A percentile compares a stretch with the other conserved stretches of the same genome.
phyloP scores from a whole-genome alignment of 2,329 filamentous ascomycete genomes.

The Pestalotiopsis sp. region DNA sequence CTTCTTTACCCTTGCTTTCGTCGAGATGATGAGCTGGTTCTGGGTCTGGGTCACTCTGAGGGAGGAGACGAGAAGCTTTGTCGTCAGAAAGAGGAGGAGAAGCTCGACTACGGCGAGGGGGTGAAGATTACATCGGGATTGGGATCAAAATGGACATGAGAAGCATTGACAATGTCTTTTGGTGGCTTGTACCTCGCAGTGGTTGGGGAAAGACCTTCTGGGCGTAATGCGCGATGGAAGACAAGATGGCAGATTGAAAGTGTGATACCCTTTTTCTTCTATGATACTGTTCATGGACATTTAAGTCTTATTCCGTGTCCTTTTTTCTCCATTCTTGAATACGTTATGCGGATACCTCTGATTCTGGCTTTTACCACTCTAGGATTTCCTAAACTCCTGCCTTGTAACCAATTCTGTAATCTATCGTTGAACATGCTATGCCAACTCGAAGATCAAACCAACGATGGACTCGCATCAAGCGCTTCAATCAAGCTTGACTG shows the following conservation, averaged over 20 bases:
- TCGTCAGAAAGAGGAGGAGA: slow-evolving; percentile 39
- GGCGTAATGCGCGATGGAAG: background rate
- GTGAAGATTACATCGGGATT: background rate
- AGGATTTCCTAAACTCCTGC: background rate
- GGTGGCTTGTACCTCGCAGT: no score
- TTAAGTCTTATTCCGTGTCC: background rate
- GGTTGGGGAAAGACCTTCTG: no score
- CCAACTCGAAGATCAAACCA: background rate
- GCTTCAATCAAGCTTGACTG: slow-evolving; percentile 35
- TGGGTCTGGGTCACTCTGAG: slow-evolving; percentile 76
- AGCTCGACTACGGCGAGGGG: slow-evolving; percentile 18
- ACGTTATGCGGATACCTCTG: no score
- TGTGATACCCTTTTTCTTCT: background rate
- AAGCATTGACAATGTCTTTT: background rate
- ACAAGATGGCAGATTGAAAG: background rate
- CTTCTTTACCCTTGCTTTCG: slow-evolving; percentile 81
- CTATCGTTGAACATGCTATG: background rate
- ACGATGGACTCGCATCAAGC: background rate
- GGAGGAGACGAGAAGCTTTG: slow-evolving; percentile 58
- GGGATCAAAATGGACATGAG: background rate
- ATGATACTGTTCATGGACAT: background rate
- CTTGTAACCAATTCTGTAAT: background rate
- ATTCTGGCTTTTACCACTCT: no score
- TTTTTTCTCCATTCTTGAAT: no score
- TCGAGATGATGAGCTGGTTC: slow-evolving; percentile 86